Evolutionary conservation across 2,329 filamentous ascomycete genomes (phyloP).

Genomic region (Dothideomycetes sp.): DNA sequence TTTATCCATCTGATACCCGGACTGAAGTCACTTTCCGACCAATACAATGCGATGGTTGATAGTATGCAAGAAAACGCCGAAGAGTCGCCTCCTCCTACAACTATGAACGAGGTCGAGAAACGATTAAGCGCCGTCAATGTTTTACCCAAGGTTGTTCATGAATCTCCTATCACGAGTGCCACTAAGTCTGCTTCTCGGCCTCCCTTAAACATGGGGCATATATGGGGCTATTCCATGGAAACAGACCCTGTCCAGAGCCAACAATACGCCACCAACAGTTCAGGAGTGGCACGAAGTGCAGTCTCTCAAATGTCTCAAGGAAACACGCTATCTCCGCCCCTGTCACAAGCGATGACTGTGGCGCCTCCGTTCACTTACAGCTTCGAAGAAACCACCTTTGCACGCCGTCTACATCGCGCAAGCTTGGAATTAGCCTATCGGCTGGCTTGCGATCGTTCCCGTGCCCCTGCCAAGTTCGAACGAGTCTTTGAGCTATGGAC

Average conservation of each 20-base stretch:
- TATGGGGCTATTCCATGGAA: neutral
- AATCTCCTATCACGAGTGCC: no score
- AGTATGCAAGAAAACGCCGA: neutral
- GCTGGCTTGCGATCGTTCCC: conserved; percentile 26
- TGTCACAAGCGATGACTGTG: neutral
- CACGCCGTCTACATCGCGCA: conserved; percentile 56
- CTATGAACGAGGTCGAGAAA: neutral
- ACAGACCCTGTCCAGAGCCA: neutral
- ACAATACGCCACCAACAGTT: neutral
- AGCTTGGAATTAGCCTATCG: conserved; percentile 52
- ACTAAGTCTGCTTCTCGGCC: no score
- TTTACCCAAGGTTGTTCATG: neutral
- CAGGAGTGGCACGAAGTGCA: neutral
- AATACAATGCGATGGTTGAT: neutral
- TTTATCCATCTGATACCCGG: conserved; percentile 8
- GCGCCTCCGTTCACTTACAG: conserved; percentile 43
- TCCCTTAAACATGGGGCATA: no score
- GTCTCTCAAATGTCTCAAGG: neutral
- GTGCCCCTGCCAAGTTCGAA: conserved; percentile 18
- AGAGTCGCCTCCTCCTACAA: neutral
- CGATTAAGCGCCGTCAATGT: neutral
- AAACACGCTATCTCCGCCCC: neutral
- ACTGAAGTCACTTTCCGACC: conserved; percentile 7
- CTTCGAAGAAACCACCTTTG: conserved; percentile 56
- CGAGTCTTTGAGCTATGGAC: conserved; percentile 60